Base-by-base conservation (phyloP, 768 basidiomycete species). In the Hortiboletus flavorubellus region DNA sequence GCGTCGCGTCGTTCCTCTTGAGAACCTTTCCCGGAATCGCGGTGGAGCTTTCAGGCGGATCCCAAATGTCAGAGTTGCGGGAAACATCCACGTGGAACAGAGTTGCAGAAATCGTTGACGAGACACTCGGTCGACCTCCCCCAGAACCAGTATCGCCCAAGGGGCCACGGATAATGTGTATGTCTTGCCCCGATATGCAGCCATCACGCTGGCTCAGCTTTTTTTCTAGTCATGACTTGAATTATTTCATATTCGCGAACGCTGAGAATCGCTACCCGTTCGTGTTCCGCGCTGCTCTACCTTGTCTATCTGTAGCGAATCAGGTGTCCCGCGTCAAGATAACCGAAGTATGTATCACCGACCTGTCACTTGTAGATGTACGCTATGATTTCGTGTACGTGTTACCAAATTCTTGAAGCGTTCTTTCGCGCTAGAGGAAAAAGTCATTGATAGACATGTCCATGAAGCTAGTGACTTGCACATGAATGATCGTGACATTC, bases 21-120 rank as follows among this genome's bases (percentile, higher is more conserved):
- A 33, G 16, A 38, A 55, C 40, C 2, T 61, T 21, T 52, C 54
- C 55, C 1, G 51, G 55, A 5, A 12, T 64, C 7, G n/a, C 49
- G 10, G 56, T 65, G n/a, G 12, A 48, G 4, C 44, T 63, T 1
- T 35, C 31, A 0, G 52, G 60, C 15, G 52, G 46, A 0, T 45
- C 18, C 12, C 35, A 41, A 9, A 59, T 53, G 53, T 42, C 39
- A 8, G 51, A 63, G 18, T n/a, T 63, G 33, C 41, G n/a, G 2
- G 64, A 60, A 33, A 56, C 52, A 1, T 65, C 58, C 10, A 58
- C 58, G n/a, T 64, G 63, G 63, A 59, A 59, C 29, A 63, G 58
- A n/a, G 64, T 66, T 1, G 47, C 58, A 8, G 56, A 59, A 42
- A 54, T 59, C 14, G 26, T 64, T 1, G 64, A 64, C 39, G 53